A percentile compares a stretch with the other conserved stretches of the same genome.
Evolutionary conservation across 164 flowering plant genomes (phyloP).

Genomic region (Litsea cubeba): DNA sequence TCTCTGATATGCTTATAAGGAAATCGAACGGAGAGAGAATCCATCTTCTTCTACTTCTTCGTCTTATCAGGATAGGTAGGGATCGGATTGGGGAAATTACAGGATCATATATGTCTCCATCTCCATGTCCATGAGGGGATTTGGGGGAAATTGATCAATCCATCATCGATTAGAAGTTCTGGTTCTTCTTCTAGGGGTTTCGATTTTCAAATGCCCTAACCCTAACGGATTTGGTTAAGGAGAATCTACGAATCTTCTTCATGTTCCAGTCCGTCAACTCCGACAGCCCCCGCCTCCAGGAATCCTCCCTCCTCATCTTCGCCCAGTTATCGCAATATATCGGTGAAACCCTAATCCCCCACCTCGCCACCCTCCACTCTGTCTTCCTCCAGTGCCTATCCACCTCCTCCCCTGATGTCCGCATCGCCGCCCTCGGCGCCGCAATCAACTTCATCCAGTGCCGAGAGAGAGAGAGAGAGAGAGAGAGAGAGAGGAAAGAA

Average conservation of each 20-base stretch:
- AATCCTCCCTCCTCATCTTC: slow-evolving; percentile 80
- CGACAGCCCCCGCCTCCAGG: slow-evolving; percentile 57
- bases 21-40: slow-evolving; percentile 53
- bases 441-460: slow-evolving; percentile 93
- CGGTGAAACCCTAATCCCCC: slow-evolving; percentile 69
- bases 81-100: no score
- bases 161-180: no score
- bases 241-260: no score
- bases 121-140: no score
- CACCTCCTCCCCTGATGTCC: slow-evolving; percentile 55
- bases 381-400: slow-evolving; percentile 66
- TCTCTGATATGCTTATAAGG: slow-evolving; percentile 70
- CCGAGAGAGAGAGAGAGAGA: slow-evolving; percentile 15
- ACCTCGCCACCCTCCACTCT: slow-evolving; percentile 57
- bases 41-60: slow-evolving; percentile 9
- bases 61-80: no score
- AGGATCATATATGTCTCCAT: no score
- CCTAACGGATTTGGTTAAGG: no score
- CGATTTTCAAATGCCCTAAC: no score
- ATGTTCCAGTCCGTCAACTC: slow-evolving; percentile 92
- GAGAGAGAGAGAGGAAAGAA: no score
- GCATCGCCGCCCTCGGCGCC: slow-evolving; percentile 78
- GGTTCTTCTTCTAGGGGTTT: no score
- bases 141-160: no score
- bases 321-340: slow-evolving; percentile 82